Conservation (phyloP, 805 yeast species). For the Cyberlindnera suaveolens region DNA sequence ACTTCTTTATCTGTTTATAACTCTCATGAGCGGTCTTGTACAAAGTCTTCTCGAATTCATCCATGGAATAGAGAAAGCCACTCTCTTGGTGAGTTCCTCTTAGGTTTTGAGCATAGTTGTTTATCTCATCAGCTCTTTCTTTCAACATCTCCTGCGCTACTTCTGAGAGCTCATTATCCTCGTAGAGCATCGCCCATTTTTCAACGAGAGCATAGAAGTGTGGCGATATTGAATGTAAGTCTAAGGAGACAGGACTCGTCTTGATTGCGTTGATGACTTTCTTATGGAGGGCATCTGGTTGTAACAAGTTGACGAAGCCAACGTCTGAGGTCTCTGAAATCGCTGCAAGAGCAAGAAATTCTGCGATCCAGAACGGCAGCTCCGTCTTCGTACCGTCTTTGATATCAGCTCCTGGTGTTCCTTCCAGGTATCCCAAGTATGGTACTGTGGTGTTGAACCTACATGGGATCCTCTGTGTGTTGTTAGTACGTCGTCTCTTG, state of each 20-base stretch:
- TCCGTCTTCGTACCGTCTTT: constrained; percentile 59
- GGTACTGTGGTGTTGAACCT: constrained; percentile 73
- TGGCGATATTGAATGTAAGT: constrained; percentile 57
- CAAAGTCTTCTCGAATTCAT: constrained; percentile 64
- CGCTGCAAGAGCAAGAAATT: constrained; percentile 54
- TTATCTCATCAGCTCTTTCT: constrained; percentile 62
- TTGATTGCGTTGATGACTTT: constrained; percentile 78
- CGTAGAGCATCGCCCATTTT: constrained; percentile 72
- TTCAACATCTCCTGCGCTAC: constrained; percentile 46
- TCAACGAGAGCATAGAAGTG: constrained; percentile 66
- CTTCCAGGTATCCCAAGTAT: constrained; percentile 82
- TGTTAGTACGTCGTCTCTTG: not conserved
- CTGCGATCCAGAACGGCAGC: constrained; percentile 87
- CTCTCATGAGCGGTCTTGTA: constrained; percentile 50
- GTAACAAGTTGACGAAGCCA: constrained; percentile 59
- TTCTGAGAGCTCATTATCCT: constrained; percentile 54
- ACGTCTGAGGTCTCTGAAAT: constrained; percentile 24
- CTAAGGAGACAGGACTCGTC: constrained; percentile 60
- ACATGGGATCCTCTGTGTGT: constrained; percentile 57
- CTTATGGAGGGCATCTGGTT: constrained; percentile 62
- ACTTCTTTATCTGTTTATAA: constrained; percentile 35
- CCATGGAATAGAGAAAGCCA: constrained; percentile 59
- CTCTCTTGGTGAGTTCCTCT: constrained; percentile 38
- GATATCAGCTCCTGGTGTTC: constrained; percentile 59
- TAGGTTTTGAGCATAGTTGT: constrained; percentile 50